phyloP scores from a whole-genome alignment of 2,329 filamentous ascomycete species.

The Didymellaceae sp. region DNA sequence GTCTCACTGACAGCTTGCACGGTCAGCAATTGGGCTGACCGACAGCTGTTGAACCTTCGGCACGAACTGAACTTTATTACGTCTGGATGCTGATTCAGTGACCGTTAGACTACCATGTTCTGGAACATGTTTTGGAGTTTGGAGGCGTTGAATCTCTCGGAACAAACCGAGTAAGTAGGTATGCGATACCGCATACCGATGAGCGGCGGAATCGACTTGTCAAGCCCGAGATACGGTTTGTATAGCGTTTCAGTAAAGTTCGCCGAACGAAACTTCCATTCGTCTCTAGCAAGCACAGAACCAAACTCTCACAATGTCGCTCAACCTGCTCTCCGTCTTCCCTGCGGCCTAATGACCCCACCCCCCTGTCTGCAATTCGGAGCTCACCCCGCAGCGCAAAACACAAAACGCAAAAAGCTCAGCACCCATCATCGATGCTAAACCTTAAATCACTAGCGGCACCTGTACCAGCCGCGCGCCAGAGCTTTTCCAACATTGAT shows the following conservation, averaged over 20 bases:
- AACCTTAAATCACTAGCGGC: constrained; percentile 8
- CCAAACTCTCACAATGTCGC: constrained; percentile 9
- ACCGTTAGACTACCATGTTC: constrained; percentile 19
- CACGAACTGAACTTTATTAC: constrained; percentile 14
- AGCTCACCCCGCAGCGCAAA: constrained; percentile 7
- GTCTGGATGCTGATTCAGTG: constrained; percentile 3
- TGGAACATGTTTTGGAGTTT: constrained; percentile 11
- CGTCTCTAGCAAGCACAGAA: no score
- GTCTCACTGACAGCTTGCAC: constrained; percentile 16
- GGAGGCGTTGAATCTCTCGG: background rate
- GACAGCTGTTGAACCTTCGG: constrained; percentile 1
- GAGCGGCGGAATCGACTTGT: no score
- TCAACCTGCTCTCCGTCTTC: background rate
- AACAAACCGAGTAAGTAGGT: background rate
- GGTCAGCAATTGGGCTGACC: background rate
- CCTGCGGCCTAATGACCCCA: background rate
- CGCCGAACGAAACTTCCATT: no score
- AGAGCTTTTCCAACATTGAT: constrained; percentile 6
- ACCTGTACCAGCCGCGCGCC: constrained; percentile 6
- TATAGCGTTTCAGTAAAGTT: no score
- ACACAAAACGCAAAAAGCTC: background rate
- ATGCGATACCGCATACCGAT: no score
- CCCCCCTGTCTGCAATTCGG: background rate
- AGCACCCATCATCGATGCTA: background rate
- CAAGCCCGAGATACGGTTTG: background rate